Conservation (phyloP, 164 flowering plant genomes). For the Berberis thunbergii region DNA sequence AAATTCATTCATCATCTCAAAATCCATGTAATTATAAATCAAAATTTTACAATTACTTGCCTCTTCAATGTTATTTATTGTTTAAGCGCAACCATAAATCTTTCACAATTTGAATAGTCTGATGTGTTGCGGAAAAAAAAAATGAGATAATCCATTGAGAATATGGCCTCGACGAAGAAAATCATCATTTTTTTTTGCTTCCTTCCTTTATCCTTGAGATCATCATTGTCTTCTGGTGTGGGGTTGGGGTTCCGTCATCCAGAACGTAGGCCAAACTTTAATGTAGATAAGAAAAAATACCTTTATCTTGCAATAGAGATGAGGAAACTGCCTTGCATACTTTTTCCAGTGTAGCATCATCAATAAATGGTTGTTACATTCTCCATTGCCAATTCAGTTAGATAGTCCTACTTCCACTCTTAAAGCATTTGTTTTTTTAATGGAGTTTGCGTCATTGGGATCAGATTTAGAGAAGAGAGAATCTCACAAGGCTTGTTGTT, state of each 20-base stretch:
- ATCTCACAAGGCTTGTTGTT: too few relatives aligned
- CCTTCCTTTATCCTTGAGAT: not conserved
- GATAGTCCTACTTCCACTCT: too few relatives aligned
- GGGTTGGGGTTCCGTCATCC: not conserved
- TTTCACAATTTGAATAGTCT: not conserved
- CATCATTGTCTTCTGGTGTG: not conserved
- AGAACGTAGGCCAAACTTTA: not conserved
- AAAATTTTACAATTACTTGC: constrained; percentile 2
- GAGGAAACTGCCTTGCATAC: too few relatives aligned
- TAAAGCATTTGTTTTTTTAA: too few relatives aligned
- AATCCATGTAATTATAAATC: constrained; percentile 1
- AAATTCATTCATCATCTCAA: not conserved
- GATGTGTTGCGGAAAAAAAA: not conserved
- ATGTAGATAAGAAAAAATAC: too few relatives aligned
- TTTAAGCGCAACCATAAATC: not conserved
- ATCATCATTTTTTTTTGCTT: not conserved
- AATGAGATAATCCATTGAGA: not conserved
- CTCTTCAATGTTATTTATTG: constrained; percentile 1
- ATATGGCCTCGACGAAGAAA: not conserved
- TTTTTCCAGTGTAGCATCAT: too few relatives aligned
- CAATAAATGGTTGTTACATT: too few relatives aligned
- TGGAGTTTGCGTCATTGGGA: too few relatives aligned
- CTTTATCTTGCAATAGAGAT: too few relatives aligned
- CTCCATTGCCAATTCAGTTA: too few relatives aligned
- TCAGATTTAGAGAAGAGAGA: too few relatives aligned